Percentiles rank a stretch among this genome's conserved stretches.
phyloP scores from a whole-genome alignment of 371 early-diverging fungal genomes.

The Mucor circinelloides region DNA sequence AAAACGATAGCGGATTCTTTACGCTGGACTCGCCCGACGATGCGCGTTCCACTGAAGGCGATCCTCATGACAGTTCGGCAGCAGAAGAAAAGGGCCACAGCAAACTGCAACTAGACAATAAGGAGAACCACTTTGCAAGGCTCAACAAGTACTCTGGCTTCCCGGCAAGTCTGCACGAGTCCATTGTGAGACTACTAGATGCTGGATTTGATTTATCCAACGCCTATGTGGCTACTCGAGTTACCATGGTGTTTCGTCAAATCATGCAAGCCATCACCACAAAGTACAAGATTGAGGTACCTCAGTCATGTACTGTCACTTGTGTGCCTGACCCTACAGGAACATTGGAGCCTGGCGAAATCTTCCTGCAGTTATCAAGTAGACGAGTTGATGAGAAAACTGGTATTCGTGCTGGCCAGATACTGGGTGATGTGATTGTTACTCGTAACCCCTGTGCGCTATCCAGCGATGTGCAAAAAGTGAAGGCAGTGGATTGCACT shows the following conservation, averaged over 20 bases:
- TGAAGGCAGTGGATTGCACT: constrained; percentile 41
- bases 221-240: constrained; percentile 39
- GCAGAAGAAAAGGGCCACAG: neutral
- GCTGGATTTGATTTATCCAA: constrained; percentile 51
- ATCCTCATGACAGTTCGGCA: neutral
- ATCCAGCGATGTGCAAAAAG: constrained; percentile 50
- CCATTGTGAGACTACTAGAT: constrained; percentile 40
- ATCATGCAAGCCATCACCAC: constrained; percentile 33
- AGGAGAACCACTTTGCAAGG: neutral
- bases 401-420: constrained; percentile 37
- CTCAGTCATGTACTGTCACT: constrained; percentile 47
- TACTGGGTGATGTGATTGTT: constrained; percentile 47
- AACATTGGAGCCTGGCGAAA: constrained; percentile 34
- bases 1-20: constrained; percentile 18
- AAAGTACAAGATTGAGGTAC: constrained; percentile 47
- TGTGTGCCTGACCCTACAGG: constrained; percentile 55
- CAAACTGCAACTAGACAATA: neutral
- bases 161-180: constrained; percentile 37
- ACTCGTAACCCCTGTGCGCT: constrained; percentile 51
- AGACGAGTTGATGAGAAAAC: constrained; percentile 42
- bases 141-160: constrained; percentile 40
- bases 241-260: constrained; percentile 39
- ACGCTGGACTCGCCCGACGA: constrained; percentile 17
- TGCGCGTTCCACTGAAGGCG: neutral
- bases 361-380: constrained; percentile 44